Percentiles rank a stretch among this genome's conserved stretches.
Evolutionary conservation across 805 yeast genomes (phyloP).

Genomic region (Metschnikowia orientalis): DNA sequence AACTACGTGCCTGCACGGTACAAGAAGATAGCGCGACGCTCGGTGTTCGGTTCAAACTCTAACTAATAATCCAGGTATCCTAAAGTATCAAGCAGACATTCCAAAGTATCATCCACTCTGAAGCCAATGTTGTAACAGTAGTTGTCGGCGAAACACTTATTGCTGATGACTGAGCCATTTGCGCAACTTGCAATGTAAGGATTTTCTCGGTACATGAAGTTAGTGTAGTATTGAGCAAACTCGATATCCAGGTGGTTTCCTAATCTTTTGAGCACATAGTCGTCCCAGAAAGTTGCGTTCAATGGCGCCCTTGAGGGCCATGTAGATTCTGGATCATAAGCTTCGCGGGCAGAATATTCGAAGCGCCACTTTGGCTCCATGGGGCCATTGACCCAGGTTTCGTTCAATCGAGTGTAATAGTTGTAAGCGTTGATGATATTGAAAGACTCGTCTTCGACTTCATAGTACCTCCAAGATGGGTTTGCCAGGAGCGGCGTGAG

Average conservation of each 20-base stretch:
- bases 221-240: constrained; percentile 47
- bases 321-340: constrained; percentile 43
- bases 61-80: too few relatives aligned
- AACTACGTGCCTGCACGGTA: too few relatives aligned
- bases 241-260: constrained; percentile 33
- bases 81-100: too few relatives aligned
- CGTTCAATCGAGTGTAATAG: constrained; percentile 56
- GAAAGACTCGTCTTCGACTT: constrained; percentile 58
- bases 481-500: constrained; percentile 61
- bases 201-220: constrained; percentile 49
- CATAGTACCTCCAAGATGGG: constrained; percentile 72
- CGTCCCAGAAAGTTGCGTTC: constrained; percentile 67
- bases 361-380: constrained; percentile 58
- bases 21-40: too few relatives aligned
- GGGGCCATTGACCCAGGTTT: constrained; percentile 49
- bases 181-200: constrained; percentile 44
- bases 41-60: too few relatives aligned
- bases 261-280: constrained; percentile 43
- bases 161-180: constrained; percentile 11
- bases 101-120: constrained; percentile 14
- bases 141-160: constrained; percentile 13
- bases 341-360: constrained; percentile 62
- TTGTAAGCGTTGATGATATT: constrained; percentile 57
- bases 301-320: constrained; percentile 62
- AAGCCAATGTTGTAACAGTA: constrained; percentile 18